These are phyloP conservation scores for Monsonia emarginata DNA, from an alignment of 441 rosid genomes.

Conservation along the genomic window DNA sequence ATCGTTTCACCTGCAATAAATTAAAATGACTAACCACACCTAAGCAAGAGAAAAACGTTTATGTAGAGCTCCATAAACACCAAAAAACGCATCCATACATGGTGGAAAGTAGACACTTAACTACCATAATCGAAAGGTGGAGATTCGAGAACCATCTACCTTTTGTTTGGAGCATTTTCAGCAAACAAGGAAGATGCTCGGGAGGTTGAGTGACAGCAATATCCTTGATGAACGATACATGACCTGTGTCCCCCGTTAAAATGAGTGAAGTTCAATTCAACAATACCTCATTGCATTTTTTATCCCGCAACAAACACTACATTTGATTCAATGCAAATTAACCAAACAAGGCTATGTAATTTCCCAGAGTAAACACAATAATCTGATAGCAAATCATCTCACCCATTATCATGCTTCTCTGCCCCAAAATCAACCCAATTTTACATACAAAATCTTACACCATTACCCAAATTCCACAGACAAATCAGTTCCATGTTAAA, in stretches of 20 bases:
- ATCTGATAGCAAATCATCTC: neutral
- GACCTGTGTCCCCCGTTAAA: constrained; percentile 34
- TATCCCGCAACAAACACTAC: neutral
- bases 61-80: neutral
- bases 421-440: neutral
- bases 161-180: constrained; percentile 46
- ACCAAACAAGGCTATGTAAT: neutral
- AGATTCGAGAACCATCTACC: constrained; percentile 28
- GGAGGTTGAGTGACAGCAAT: constrained; percentile 67
- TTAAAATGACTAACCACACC: no score
- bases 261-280: neutral
- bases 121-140: neutral
- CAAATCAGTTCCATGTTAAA: no score
- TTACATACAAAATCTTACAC: neutral
- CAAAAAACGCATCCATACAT: neutral
- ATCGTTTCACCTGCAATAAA: constrained; percentile 46
- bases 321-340: neutral
- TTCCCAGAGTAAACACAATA: neutral
- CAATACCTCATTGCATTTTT: neutral
- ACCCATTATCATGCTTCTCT: neutral
- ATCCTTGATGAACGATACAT: constrained; percentile 47
- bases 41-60: neutral
- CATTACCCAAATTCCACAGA: no score
- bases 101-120: neutral
- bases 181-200: constrained; percentile 40